phyloP scores from a whole-genome alignment of 1,284 basidiomycete species.

The Ganoderma resinaceum region DNA sequence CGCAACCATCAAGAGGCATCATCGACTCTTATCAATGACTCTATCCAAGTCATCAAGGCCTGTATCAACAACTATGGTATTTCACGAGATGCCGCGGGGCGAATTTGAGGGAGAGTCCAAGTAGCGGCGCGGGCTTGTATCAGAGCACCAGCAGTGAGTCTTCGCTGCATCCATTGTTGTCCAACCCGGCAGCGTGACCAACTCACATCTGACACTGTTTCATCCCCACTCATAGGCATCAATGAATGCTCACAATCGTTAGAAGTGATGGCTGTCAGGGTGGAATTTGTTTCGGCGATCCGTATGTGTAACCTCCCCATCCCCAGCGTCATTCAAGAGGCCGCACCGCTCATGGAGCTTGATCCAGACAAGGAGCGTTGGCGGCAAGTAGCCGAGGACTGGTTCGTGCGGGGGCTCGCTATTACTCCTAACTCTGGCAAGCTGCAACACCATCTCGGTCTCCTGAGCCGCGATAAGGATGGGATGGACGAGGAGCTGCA shows the following conservation, averaged over 20 bases:
- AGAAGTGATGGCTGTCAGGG: constrained; percentile 28
- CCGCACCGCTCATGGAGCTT: constrained; percentile 86
- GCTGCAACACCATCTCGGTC: constrained; percentile 91
- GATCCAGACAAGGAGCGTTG: constrained; percentile 94
- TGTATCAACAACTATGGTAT: constrained; percentile 38
- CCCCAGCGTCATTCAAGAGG: constrained; percentile 86
- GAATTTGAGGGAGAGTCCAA: constrained; percentile 69
- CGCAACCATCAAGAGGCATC: constrained; percentile 44
- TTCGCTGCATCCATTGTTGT: constrained; percentile 30
- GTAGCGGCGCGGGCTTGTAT: constrained; percentile 69
- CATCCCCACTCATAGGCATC: constrained; percentile 53
- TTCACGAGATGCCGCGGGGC: constrained; percentile 38
- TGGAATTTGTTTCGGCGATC: constrained; percentile 16
- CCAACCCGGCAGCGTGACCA: constrained; percentile 44
- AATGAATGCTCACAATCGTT: constrained; percentile 60
- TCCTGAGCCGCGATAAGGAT: constrained; percentile 84
- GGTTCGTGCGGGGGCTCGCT: constrained; percentile 89
- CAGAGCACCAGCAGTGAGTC: constrained; percentile 75
- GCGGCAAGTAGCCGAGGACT: constrained; percentile 89
- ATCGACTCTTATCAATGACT: constrained; percentile 60
- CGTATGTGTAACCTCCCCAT: constrained; percentile 51
- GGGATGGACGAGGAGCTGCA: constrained; percentile 90
- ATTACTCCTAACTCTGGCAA: constrained; percentile 93
- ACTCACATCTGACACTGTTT: constrained; percentile 27
- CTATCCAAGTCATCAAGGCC: constrained; percentile 75